Base-by-base conservation (phyloP, 352 stramenopile genomes). In the Phytophthora hibernalis region DNA sequence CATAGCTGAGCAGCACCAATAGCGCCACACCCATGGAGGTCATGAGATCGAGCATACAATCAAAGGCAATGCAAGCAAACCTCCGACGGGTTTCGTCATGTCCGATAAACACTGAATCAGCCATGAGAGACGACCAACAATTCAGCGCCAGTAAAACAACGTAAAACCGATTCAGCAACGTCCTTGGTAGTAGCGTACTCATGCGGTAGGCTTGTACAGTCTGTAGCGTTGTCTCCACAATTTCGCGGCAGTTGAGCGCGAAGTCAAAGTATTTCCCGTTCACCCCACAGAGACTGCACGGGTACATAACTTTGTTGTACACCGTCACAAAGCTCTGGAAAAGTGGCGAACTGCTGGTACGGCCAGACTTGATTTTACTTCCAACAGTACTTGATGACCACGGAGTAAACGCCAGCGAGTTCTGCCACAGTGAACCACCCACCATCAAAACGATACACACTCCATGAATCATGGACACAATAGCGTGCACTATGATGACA, bases 151-250 rank as follows among this genome's bases (percentile, higher is more conserved):
- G 22, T 13, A 83, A 33, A 1, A 52, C 18, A 1, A 78, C 75
- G 38, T 76, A 76, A 16, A 80, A 66, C 2, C 63, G 57, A 37
- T 83, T 77, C 13, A 83, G 54, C 28, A 68, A 47, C 2, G 55
- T 54, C 6, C 61, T 43, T 16, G 70, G 54, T 5, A 77, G 60
- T 22, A 69, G 42, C 7, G 42, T 24, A 48, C 70, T 77, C 70
- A 77, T 77, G 0, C 56, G 55, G 42, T 75, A 74, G 2, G 65
- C 65, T 52, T 77, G 70, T 2, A 72, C 13, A 10, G 61, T 62
- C n/a, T 78, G 70, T 24, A 78, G 50, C 0, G 50, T 42, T 0
- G 70, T 70, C 44, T 78, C 70, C 2, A 69, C 16, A 8, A 75
- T 40, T 37, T 78, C 70, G 0, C 70, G 61, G 6, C 18, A 33